These are phyloP conservation scores for Pythium rishiriense DNA, from an alignment of 352 stramenopile species.

Conservation along the genomic window DNA sequence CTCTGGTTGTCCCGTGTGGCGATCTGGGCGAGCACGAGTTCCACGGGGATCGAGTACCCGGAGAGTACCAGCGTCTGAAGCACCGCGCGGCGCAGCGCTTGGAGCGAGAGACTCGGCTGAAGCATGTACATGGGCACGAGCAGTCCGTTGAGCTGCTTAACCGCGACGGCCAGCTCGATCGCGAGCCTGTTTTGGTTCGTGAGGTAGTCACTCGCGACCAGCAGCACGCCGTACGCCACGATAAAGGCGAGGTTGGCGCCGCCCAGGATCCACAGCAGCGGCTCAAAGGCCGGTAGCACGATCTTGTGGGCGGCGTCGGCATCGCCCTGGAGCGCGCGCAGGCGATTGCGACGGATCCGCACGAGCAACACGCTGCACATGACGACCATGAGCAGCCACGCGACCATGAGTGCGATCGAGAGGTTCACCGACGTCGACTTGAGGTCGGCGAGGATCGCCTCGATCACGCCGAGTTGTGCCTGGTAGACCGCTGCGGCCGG, in stretches of 20 bases:
- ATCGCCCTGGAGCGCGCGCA: constrained; percentile 49
- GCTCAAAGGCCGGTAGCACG: constrained; percentile 65
- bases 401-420: constrained; percentile 10
- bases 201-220: constrained; percentile 26
- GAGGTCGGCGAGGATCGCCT: not conserved
- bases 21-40: constrained; percentile 18
- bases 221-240: constrained; percentile 38
- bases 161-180: no score
- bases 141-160: constrained; percentile 45
- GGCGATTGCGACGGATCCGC: constrained; percentile 58
- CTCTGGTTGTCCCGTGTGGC: not conserved
- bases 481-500: not conserved
- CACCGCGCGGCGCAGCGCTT: constrained; percentile 34
- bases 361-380: constrained; percentile 32
- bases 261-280: constrained; percentile 41
- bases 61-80: constrained; percentile 36
- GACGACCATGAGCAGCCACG: constrained; percentile 5
- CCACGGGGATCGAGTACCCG: constrained; percentile 34
- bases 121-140: constrained; percentile 50
- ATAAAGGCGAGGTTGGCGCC: constrained; percentile 31
- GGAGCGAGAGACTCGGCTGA: constrained; percentile 54
- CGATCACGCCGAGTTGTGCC: not conserved
- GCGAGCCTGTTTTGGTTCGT: constrained; percentile 21
- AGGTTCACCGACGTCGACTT: not conserved
- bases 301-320: constrained; percentile 47